Percentiles rank a stretch among this genome's conserved stretches.
Conservation (phyloP, 176 grass and related monocot genomes). For the Canna indica region DNA sequence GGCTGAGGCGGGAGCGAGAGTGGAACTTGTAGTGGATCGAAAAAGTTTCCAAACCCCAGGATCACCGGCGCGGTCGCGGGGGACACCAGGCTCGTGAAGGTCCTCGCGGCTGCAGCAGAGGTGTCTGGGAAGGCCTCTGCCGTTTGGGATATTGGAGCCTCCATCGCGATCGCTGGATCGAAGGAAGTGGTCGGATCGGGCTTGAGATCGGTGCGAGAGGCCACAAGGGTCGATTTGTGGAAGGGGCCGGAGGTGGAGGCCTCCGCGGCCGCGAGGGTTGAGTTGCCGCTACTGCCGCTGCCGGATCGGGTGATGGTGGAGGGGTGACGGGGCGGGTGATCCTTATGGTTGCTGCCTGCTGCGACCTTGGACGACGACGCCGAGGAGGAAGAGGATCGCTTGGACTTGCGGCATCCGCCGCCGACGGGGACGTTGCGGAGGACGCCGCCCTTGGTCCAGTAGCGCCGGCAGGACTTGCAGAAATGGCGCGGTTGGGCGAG, state of each 20-base stretch:
- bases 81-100: not conserved
- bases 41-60: not conserved
- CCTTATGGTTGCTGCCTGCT: not conserved
- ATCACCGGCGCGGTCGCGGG: not conserved
- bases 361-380: not conserved
- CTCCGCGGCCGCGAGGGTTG: not conserved
- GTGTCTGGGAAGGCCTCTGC: not conserved
- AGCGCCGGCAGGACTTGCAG: slow-evolving; percentile 35
- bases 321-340: not conserved
- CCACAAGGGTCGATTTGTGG: not conserved
- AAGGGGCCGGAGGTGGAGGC: not conserved
- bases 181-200: not conserved
- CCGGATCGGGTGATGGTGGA: not conserved
- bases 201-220: not conserved
- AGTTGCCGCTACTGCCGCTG: not conserved
- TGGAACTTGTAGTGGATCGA: not conserved
- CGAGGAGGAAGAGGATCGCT: not conserved
- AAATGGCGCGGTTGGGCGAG: slow-evolving; percentile 38
- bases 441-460: slow-evolving; percentile 38
- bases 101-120: not conserved
- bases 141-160: not conserved
- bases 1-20: not conserved
- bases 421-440: slow-evolving; percentile 40
- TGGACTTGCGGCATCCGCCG: slow-evolving; percentile 25
- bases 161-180: not conserved